These are phyloP conservation scores for Chaetomium fimeti DNA, from an alignment of 495 filamentous ascomycete genomes.

Conservation along the genomic window DNA sequence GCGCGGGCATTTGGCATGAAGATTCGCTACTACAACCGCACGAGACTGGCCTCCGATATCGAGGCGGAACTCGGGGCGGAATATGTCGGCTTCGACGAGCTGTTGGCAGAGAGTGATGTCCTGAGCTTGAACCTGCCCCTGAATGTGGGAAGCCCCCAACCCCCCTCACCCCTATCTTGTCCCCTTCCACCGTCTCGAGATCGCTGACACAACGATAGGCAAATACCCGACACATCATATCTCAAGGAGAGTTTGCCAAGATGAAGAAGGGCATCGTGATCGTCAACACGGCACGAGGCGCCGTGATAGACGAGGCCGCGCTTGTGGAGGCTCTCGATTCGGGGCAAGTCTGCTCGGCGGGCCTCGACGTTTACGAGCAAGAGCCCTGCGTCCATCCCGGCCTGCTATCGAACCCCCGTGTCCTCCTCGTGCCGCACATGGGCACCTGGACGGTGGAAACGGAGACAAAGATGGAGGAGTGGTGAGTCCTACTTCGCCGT, in stretches of 20 bases:
- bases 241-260: conserved; percentile 57
- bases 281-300: conserved; percentile 69
- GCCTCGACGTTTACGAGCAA: conserved; percentile 81
- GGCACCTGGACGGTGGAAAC: conserved; percentile 64
- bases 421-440: conserved; percentile 78
- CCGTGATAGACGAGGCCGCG: conserved; percentile 69
- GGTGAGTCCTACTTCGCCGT: conserved; percentile 28
- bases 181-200: background rate
- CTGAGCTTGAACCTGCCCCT: conserved; percentile 73
- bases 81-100: conserved; percentile 67
- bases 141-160: conserved; percentile 52
- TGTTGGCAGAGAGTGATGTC: conserved; percentile 66
- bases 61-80: conserved; percentile 59
- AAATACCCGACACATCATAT: conserved; percentile 65
- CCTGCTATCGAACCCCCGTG: conserved; percentile 64
- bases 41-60: conserved; percentile 45
- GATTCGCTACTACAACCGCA: conserved; percentile 67
- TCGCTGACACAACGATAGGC: conserved; percentile 40
- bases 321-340: conserved; percentile 67
- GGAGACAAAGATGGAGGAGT: conserved; percentile 74
- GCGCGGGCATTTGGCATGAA: conserved; percentile 63
- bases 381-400: conserved; percentile 72
- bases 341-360: conserved; percentile 64
- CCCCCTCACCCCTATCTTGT: conserved; percentile 1
- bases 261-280: conserved; percentile 73